Base-by-base conservation (phyloP, 2,329 filamentous ascomycete species). In the Fusarium staphyleae region DNA sequence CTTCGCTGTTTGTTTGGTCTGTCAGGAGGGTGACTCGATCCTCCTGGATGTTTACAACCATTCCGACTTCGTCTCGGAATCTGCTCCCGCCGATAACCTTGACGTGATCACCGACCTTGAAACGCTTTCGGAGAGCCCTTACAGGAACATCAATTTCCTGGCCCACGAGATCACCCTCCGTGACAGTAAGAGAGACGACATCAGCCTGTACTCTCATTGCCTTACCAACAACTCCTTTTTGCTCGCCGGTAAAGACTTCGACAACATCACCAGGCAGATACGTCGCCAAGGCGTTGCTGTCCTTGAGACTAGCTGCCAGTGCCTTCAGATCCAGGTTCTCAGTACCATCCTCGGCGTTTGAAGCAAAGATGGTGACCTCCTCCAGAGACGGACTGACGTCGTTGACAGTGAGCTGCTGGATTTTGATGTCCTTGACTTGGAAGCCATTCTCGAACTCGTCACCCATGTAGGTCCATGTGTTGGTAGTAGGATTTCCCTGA, bases 81-180 rank as follows among this genome's bases (percentile, higher is more conserved):
- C 91, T 89, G 77, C 93, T 96, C 32, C 93, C 93, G 48, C 95
- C 93, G 70, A 97, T 96, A 64, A 99, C 95, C 78, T 98, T 98
- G 78, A 99, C 95, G 70, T 99, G 95, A 69, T 99, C 95, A 79
- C 95, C 95, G 57, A 93, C 84, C 62, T 84, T 87, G 82, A 99
- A 99, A 24, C 91, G 85, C 76, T 99, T 99, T 52, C 95, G 90
- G 19, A 99, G 81, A 36, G 91, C 90, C 75, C 95, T 96, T 58
- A 92, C 89, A 1, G 95, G 95, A 10, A 96, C 93, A 71, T 98
- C 93, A 37, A 99, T 95, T 5, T 83, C 87, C 71, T 96, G 90
- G 9, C 93, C 93, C 44, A 78, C 80, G 22, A 98, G 80, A 33
- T 90, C 88, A 39, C 95, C 95, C 68, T 96, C 89, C 1, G 86